phyloP scores from a whole-genome alignment of 768 basidiomycete genomes.

The Solioccasus polychromus region DNA sequence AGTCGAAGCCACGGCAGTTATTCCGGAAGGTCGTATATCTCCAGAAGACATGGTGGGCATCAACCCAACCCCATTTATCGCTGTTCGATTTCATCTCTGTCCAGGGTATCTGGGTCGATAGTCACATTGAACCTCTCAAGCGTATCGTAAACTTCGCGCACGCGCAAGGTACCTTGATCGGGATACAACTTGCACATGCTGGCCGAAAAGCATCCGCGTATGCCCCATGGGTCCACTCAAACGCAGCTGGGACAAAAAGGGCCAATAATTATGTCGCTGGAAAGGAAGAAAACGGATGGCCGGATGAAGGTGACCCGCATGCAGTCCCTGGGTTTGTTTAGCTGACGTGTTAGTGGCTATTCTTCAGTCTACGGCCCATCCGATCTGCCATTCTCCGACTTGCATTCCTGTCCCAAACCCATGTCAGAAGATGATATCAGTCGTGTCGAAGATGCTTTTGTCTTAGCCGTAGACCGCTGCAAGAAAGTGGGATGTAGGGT shows the following conservation, averaged over 20 bases:
- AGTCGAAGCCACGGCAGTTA: constrained; percentile 72
- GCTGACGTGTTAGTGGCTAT: not conserved
- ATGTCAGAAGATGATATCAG: constrained; percentile 56
- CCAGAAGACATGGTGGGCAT: constrained; percentile 65
- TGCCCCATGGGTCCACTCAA: constrained; percentile 61
- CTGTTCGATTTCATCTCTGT: not conserved
- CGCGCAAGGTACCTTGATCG: constrained; percentile 65
- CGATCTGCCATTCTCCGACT: constrained; percentile 49
- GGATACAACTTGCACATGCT: constrained; percentile 78
- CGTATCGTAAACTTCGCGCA: constrained; percentile 75
- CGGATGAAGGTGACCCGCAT: constrained; percentile 47
- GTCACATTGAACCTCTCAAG: constrained; percentile 67
- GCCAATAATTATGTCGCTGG: constrained; percentile 35
- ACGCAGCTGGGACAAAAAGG: constrained; percentile 32
- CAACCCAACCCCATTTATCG: not conserved
- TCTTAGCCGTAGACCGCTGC: constrained; percentile 50
- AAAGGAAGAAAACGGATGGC: constrained; percentile 67
- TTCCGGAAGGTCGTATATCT: constrained; percentile 74
- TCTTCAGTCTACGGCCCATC: constrained; percentile 62
- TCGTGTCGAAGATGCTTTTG: constrained; percentile 58
- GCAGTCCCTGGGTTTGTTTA: not conserved
- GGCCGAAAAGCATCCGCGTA: constrained; percentile 67
- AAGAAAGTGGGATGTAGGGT: constrained; percentile 60
- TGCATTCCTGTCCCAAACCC: constrained; percentile 54
- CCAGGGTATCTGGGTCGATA: constrained; percentile 72